phyloP scores from a whole-genome alignment of 345 rosid genomes.

The Sapria himalayana region DNA sequence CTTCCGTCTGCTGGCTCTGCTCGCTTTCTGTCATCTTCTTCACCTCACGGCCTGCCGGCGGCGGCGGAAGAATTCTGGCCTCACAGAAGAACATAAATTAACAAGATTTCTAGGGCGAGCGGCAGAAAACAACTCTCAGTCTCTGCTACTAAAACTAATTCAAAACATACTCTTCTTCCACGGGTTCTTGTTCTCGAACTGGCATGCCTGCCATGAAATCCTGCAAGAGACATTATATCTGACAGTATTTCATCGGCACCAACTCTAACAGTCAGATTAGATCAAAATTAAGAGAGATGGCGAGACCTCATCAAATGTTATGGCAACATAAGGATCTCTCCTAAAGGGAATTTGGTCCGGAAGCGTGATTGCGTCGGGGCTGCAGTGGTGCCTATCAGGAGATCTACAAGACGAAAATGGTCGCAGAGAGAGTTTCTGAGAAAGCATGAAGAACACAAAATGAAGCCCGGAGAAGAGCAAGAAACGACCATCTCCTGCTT shows the following conservation, averaged over 20 bases:
- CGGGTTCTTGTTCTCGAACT: slow-evolving; percentile 8
- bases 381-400: slow-evolving; percentile 29
- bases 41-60: slow-evolving; percentile 8
- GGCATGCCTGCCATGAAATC: slow-evolving; percentile 14
- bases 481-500: slow-evolving; percentile 2
- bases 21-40: no score
- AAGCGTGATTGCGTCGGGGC: slow-evolving; percentile 57
- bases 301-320: slow-evolving; percentile 52
- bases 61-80: slow-evolving; percentile 13
- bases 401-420: slow-evolving; percentile 14
- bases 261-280: slow-evolving; percentile 1
- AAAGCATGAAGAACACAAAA: background rate
- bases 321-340: slow-evolving; percentile 36
- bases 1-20: no score
- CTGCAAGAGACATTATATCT: slow-evolving; percentile 13
- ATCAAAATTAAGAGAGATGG: background rate
- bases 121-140: background rate
- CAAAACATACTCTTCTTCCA: slow-evolving; percentile 25
- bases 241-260: background rate
- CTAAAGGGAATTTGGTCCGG: slow-evolving; percentile 56
- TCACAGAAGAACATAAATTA: background rate
- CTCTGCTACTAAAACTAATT: no score
- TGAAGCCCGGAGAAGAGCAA: background rate
- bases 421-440: background rate
- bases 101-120: background rate